Base-by-base conservation (phyloP, 2,329 filamentous ascomycete species). In the Laburnicola sp. region DNA sequence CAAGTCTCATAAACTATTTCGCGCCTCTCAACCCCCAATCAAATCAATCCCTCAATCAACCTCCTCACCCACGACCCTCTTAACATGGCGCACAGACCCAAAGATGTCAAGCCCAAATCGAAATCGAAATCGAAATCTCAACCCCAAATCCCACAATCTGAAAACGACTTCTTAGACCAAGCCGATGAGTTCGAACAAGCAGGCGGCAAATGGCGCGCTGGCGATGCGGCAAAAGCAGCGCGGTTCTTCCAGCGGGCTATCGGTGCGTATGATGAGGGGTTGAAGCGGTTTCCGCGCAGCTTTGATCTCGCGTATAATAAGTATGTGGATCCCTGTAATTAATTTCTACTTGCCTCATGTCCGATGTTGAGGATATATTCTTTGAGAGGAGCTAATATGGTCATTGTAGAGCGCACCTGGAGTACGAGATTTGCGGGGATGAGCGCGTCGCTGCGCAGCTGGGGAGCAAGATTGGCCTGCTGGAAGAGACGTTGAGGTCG, bases 261-360 rank as follows among this genome's bases (percentile, higher is more conserved):
- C 45, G 80, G 87, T 45, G 78, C 79, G 38, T 91, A 90, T 63
- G 80, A 84, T 55, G 79, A 82, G 46, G 87, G 85, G 9, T 66
- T 90, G 28, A 73, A 75, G 42, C 82, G 77, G 53, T 85, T 83
- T 64, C 84, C 86, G 2, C 64, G 68, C 7, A 84, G 80, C 21
- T 86, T 89, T 70, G 87, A 90, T 71, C 76, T 90, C 31, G 86
- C 86, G 8, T 90, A 90, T 69, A 90, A 90, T 70, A 89, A 88
- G 82, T 86, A 70, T 60, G 80, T 73, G 4, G 7, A 3, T 47
- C 28, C 37, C 6, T 21, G 4, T 10, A 10, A 16, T 22, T 26
- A 31, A 4, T 36, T 11, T 26, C 25, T 27, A 31, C 21, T 16
- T 40, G 6, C 31, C 6, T 40, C 34, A 30, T 40, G 6, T 11